Conservation (phyloP, 2,329 filamentous ascomycete genomes). For the Alternaria novae-zelandiae region DNA sequence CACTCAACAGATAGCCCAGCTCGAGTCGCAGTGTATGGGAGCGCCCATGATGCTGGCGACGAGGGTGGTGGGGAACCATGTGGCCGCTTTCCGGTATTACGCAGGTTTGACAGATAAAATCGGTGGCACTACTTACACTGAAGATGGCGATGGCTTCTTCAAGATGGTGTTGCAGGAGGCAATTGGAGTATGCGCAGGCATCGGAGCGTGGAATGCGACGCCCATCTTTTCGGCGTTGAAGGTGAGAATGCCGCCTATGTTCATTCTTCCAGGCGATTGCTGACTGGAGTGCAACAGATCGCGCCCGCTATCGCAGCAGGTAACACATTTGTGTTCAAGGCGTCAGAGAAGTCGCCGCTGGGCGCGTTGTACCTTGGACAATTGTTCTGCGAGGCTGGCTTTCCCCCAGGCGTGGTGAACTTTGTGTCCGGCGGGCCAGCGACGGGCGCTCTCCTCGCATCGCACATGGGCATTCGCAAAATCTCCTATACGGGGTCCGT, state of each 20-base stretch:
- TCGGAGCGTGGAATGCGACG: slow-evolving; percentile 39
- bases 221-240: slow-evolving; percentile 15
- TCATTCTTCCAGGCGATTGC: not conserved
- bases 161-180: slow-evolving; percentile 19
- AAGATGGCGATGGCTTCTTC: not conserved
- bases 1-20: slow-evolving; percentile 10
- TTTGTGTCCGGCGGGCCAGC: slow-evolving; percentile 38
- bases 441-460: slow-evolving; percentile 45
- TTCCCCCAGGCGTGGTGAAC: slow-evolving; percentile 52
- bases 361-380: slow-evolving; percentile 26
- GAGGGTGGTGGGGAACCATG: slow-evolving; percentile 8
- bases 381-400: slow-evolving; percentile 42
- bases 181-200: slow-evolving; percentile 38
- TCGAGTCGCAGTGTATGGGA: slow-evolving; percentile 27
- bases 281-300: slow-evolving; percentile 34
- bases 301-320: slow-evolving; percentile 44
- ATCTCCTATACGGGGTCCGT: slow-evolving; percentile 52
- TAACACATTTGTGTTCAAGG: slow-evolving; percentile 40
- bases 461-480: slow-evolving; percentile 52
- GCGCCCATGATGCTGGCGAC: slow-evolving; percentile 14
- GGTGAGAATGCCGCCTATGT: not conserved
- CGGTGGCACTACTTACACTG: slow-evolving; percentile 21
- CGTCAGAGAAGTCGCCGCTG: slow-evolving; percentile 37
- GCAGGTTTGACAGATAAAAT: slow-evolving; percentile 29
- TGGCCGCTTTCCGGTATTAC: not conserved